Evolutionary conservation across 768 basidiomycete genomes (phyloP), one percentile per base, ranked within the genome.

Genomic region (Podaxis pistillaris): DNA sequence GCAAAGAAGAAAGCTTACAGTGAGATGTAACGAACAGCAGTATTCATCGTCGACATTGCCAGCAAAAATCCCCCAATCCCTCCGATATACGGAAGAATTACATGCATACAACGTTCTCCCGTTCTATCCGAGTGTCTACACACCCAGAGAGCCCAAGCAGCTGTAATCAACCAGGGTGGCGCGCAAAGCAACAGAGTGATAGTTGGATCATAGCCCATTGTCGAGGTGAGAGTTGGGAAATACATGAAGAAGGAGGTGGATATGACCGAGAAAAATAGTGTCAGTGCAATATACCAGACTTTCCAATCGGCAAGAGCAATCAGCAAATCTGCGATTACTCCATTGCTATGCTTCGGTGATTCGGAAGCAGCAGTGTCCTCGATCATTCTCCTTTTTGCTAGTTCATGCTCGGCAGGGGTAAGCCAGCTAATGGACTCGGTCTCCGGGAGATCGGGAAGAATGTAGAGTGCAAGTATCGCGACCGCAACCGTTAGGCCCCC

Each of bases 371-470:
- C 40, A 33, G 62, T 40, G 60, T 91, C 90, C 67, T 90, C 90
- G 36, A 75, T 75, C 83, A 92, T 83, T 11, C 89, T 81, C 54
- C 77, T 70, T 62, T 78, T 74, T 11, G 89, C 88, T 19, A 90
- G 77, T 4, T 78, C 76, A 58, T 77, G 77, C 65, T 90, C 89
- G 38, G 79, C 72, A 3, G 77, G 76, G 7, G 85, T 81, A 17
- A 91, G 79, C 85, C 87, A 90, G 37, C 66, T 67, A 13, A 74
- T 73, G 12, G 79, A 73, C 36, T 62, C 6, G 1, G 80, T 86
- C 17, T 81, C 72, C 1, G 89, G 90, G 70, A 91, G 90, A 70
- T 91, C 90, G 1, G 91, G 91, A 5, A 93, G 80, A 64, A 92
- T 75, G 67, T 84, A 86, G 41, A 86, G 78, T 1, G 89, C 81